Conservation (phyloP, 257 asterid genomes). For the Verbena officinalis region DNA sequence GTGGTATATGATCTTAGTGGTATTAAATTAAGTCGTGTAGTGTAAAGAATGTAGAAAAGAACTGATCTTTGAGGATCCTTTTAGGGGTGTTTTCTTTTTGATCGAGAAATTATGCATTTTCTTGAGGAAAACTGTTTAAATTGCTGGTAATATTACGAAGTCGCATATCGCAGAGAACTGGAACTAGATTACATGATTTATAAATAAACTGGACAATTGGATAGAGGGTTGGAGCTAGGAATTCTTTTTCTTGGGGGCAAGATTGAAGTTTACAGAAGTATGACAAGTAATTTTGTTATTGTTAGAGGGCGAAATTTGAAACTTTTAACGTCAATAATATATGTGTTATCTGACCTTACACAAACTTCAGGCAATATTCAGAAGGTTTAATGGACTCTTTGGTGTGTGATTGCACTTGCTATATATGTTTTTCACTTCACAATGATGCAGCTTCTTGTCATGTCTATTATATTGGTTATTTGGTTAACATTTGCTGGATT, state of each 20-base stretch:
- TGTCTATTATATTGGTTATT: background rate
- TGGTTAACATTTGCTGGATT: conserved; percentile 3
- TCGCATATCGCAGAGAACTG: background rate
- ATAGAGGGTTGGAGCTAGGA: background rate
- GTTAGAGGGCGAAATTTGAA: too few species aligned
- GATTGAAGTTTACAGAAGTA: too few species aligned
- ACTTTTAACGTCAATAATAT: too few species aligned
- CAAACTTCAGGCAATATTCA: background rate
- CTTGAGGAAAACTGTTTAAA: background rate
- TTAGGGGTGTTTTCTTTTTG: background rate
- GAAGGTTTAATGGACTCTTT: too few species aligned
- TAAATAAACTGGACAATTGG: background rate
- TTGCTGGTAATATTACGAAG: background rate
- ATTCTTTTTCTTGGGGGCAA: too few species aligned
- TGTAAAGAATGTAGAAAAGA: background rate
- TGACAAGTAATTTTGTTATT: too few species aligned
- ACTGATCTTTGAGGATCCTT: background rate
- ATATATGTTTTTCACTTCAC: too few species aligned
- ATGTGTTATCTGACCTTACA: too few species aligned
- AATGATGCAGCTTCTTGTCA: background rate
- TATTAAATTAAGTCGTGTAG: conserved; percentile 16
- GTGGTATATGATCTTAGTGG: conserved; percentile 5
- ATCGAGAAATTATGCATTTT: background rate
- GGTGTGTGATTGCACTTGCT: too few species aligned
- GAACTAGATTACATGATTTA: background rate